phyloP scores from a whole-genome alignment of 345 rosid genomes.

The Lepidium sativum region DNA sequence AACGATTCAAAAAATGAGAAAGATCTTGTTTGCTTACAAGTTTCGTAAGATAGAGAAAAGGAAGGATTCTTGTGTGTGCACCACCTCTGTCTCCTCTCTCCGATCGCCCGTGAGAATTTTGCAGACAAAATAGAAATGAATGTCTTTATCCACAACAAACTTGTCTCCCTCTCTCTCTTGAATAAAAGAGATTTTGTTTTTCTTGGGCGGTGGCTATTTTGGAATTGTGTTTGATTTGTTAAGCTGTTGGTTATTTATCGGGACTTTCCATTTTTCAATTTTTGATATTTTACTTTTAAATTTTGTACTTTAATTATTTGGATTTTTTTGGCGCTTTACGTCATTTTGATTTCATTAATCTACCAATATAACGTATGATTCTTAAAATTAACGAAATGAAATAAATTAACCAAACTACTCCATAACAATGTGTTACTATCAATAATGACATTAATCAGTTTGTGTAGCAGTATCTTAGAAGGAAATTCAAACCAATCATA shows the following conservation, averaged over 20 bases:
- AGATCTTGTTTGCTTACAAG: slow-evolving; percentile 17
- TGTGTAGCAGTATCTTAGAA: neutral
- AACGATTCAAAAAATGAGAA: neutral
- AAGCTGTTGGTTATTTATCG: slow-evolving; percentile 23
- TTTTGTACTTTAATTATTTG: neutral
- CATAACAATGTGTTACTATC: too few relatives aligned
- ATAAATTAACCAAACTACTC: too few relatives aligned
- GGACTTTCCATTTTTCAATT: slow-evolving; percentile 2
- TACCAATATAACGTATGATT: too few relatives aligned
- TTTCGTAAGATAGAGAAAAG: neutral
- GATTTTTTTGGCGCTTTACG: slow-evolving; percentile 20
- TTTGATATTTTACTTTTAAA: too few relatives aligned
- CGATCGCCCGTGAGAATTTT: slow-evolving; percentile 26
- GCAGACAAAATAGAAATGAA: slow-evolving; percentile 25
- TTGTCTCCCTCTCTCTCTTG: slow-evolving; percentile 26
- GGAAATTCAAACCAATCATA: slow-evolving; percentile 3
- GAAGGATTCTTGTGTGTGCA: slow-evolving; percentile 23
- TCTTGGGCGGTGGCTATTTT: too few relatives aligned
- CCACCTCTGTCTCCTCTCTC: slow-evolving; percentile 32
- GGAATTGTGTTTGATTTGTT: slow-evolving; percentile 24
- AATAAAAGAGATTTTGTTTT: too few relatives aligned
- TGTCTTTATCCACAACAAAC: slow-evolving; percentile 22
- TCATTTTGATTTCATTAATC: too few relatives aligned
- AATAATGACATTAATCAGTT: neutral
- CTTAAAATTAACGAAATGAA: too few relatives aligned